A percentile compares a stretch with the other conserved stretches of the same genome.
Evolutionary conservation across 78 protist genomes (phyloP).

Genomic region (Planoprotostelium fungivorum): DNA sequence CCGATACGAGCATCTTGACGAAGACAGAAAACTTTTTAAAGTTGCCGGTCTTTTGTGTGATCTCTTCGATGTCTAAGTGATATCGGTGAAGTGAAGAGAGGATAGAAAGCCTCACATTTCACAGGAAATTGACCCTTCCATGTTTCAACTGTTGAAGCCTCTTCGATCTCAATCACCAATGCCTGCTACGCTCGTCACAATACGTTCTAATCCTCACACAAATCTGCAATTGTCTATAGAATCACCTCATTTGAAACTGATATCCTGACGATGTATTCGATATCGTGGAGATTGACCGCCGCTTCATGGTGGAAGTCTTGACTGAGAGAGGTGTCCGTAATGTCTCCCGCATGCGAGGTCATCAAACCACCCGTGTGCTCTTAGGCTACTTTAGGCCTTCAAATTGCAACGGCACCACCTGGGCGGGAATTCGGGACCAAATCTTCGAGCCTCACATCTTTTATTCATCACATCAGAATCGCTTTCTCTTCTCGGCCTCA

Average conservation of each 20-base stretch:
- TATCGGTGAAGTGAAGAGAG: background rate
- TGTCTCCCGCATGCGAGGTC: no score
- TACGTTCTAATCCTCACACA: background rate
- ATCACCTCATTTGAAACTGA: background rate
- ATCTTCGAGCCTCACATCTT: no score
- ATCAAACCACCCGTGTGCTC: no score
- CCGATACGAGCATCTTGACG: constrained; percentile 11
- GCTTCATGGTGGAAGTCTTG: background rate
- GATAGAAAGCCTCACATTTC: background rate
- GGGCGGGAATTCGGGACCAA: no score
- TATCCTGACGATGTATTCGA: background rate
- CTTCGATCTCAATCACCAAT: background rate
- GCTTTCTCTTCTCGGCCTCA: no score
- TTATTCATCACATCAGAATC: no score
- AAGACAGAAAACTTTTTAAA: constrained; percentile 10
- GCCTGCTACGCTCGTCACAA: no score
- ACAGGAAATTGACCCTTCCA: background rate
- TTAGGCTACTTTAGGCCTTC: no score
- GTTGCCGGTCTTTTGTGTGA: constrained; percentile 27
- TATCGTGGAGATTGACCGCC: background rate
- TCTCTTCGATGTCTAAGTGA: constrained; percentile 9
- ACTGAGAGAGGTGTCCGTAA: background rate
- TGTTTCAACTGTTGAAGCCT: background rate
- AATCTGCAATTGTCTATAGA: background rate
- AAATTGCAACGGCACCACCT: no score